Evolutionary conservation across 2,329 filamentous ascomycete genomes (phyloP).

Genomic region (Colletotrichum melonis): DNA sequence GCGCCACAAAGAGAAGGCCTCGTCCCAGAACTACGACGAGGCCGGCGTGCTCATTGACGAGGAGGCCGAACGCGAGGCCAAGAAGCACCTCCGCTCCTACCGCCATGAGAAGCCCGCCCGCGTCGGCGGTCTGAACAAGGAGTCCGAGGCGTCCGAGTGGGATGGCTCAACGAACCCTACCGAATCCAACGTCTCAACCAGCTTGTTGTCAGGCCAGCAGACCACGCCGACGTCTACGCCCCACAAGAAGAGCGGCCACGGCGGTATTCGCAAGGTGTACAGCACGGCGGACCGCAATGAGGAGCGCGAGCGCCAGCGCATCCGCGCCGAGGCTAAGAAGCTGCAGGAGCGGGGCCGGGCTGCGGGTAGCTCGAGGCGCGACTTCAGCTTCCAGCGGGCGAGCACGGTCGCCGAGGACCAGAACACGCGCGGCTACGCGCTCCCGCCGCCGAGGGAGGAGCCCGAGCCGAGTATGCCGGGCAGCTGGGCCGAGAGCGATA

Average conservation of each 20-base stretch:
- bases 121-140: slow-evolving; percentile 89
- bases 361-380: slow-evolving; percentile 48
- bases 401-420: slow-evolving; percentile 45
- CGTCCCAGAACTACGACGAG: slow-evolving; percentile 51
- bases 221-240: slow-evolving; percentile 67
- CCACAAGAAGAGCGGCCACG: slow-evolving; percentile 56
- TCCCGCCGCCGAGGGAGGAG: slow-evolving; percentile 37
- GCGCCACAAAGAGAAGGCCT: slow-evolving; percentile 45
- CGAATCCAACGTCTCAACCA: slow-evolving; percentile 71
- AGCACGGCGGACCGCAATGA: slow-evolving; percentile 67
- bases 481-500: slow-evolving; percentile 53
- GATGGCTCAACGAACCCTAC: slow-evolving; percentile 79
- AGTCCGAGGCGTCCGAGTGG: slow-evolving; percentile 82
- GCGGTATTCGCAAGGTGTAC: slow-evolving; percentile 71
- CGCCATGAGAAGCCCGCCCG: slow-evolving; percentile 86
- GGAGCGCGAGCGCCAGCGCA: slow-evolving; percentile 63
- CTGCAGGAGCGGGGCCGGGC: slow-evolving; percentile 65
- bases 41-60: slow-evolving; percentile 69
- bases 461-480: slow-evolving; percentile 45
- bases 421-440: slow-evolving; percentile 38
- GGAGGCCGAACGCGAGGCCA: slow-evolving; percentile 70
- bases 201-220: slow-evolving; percentile 70
- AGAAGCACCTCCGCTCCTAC: slow-evolving; percentile 82
- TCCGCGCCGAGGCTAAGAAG: slow-evolving; percentile 66
- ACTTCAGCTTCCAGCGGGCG: slow-evolving; percentile 66